Evolutionary conservation across 1,284 basidiomycete species (phyloP), one percentile per base, ranked within the genome.

Genomic region (Schizophyllum amplum): DNA sequence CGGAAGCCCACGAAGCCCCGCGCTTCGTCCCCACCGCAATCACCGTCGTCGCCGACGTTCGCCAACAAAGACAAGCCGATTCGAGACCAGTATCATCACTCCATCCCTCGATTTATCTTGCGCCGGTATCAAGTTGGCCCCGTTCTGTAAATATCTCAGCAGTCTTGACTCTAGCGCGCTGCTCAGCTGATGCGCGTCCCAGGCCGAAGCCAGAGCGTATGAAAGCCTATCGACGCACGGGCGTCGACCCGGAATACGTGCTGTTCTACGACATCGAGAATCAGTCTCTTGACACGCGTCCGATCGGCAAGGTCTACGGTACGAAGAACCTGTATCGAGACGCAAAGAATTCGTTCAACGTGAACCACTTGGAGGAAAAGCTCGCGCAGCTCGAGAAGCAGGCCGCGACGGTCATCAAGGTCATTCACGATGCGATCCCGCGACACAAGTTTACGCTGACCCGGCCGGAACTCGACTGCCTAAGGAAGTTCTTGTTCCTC

Each of bases 401-500:
- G 13, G 66, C 69, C 0, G 62, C 66, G 1, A 13, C 15, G 4
- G 57, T 66, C 23, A 65, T 70, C 20, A 53, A 25, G 5, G 42
- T 61, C 24, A 60, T 71, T 23, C 66, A 67, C 49, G n/a, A 42
- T 1, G 59, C 57, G 9, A 48, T 65, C 9, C 33, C 33, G 6
- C 52, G 57, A 9, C 52, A 21, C 1, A 5, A 33, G 27, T 66
- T 68, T 24, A 54, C 55, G 17, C n/a, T 71, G 21, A 62, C 64
- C 7, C 60, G 69, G n/a, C 59, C 56, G 24, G 59, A 61, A 9
- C 59, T 72, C 4, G 65, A 67, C n/a, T 61, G 58, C 4, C 56
- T 71, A 33, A 61, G 69, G 4, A 71, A 69, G 58, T 72, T 72
- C 49, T 61, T 71, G 5, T 69, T 69, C 54, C 21, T 72, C 22